Base-by-base conservation (phyloP, 2,329 filamentous ascomycete genomes). In the Phyllosticta citriasiana region DNA sequence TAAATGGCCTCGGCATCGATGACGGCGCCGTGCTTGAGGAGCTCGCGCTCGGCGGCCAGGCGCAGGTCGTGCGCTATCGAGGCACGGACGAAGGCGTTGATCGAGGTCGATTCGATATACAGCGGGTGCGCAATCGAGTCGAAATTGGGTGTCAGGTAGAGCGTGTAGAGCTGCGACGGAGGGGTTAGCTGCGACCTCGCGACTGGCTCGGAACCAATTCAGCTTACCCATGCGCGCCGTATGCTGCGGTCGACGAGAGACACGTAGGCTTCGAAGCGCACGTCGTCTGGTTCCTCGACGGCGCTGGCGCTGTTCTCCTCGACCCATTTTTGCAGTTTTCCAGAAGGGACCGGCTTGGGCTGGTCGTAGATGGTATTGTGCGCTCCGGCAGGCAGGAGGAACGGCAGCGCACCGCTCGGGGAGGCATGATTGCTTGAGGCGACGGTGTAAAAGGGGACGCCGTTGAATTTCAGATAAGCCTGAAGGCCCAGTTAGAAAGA, bases 401-500 rank as follows among this genome's bases (percentile, higher is more conserved):
- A 97, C 0, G 94, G 94, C 14, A 97, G 81, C n/a, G 86, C 81
- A 62, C 93, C 92, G 24, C 87, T 88, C 0, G 93, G 93, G 2
- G 92, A 96, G 57, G 93, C 91, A 78, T 97, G 94, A 74, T 97
- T 97, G 67, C 85, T 96, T 3, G 91, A 95, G 4, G 89, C 77
- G 6, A 84, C 78, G 57, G 87, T 78, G 59, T 79, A 78, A 72
- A 92, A 88, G 4, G 84, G 75, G 62, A 96, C 79, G 51, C 82
- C 82, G 57, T 85, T 82, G 68, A 97, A 89, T 68, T 84, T 89
- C 64, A 99, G 81, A 73, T 91, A 94, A 30, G 91, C 86, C 91
- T 96, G 64, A 59, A 63, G 50, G 57, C 19, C 14, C 10, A n/a
- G n/a, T 30, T 16, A 22, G 57, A 57, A 19, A 62, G 50, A 26